phyloP scores from a whole-genome alignment of 169 alveolate genomes.

The Plasmodium gonderi region DNA sequence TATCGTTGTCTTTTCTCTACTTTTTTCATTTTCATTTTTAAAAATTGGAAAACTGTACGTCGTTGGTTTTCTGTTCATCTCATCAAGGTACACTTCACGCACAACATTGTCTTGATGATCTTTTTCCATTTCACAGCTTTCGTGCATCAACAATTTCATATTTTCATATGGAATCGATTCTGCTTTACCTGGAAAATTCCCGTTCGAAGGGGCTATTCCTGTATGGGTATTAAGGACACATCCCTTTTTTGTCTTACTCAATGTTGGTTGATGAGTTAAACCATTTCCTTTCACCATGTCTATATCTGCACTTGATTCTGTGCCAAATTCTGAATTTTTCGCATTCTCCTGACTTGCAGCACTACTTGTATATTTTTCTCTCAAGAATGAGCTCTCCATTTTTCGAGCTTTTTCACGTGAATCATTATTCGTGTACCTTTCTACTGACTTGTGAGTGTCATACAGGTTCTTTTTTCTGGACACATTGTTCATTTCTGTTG shows the following conservation, averaged over 20 bases:
- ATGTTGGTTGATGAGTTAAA: background rate
- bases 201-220: background rate
- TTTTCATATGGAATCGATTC: background rate
- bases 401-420: background rate
- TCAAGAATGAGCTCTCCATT: background rate
- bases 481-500: no score
- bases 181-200: background rate
- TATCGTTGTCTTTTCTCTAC: background rate
- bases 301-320: background rate
- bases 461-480: no score
- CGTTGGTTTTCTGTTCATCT: background rate
- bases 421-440: background rate
- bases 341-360: background rate
- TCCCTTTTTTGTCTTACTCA: background rate
- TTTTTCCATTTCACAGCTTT: background rate
- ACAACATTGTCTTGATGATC: no score
- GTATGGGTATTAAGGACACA: background rate
- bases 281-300: background rate
- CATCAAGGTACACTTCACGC: background rate
- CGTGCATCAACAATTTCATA: background rate
- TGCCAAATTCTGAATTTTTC: background rate
- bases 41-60: slow-evolving; percentile 5
- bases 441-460: no score
- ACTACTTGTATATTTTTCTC: background rate
- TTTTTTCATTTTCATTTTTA: background rate